A percentile compares a stretch with the other conserved stretches of the same genome.
Evolutionary conservation across 2,329 filamentous ascomycete genomes (phyloP).

Genomic region (Pseudogymnoascus sp.): DNA sequence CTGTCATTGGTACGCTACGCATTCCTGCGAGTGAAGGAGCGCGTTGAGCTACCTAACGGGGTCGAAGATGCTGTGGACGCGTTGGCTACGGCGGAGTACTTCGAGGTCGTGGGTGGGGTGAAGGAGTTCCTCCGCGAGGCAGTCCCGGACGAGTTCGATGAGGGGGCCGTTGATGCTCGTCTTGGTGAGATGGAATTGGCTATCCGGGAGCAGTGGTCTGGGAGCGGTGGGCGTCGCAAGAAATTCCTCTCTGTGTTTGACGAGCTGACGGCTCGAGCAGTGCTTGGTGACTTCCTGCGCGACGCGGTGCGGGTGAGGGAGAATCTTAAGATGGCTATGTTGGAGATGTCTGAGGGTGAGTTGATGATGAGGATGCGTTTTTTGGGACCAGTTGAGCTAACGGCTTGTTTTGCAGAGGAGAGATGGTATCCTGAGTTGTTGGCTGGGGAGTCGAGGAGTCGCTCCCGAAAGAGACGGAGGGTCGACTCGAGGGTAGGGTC

Average conservation of each 20-base stretch:
- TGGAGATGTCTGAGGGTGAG: not conserved
- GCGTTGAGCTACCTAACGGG: not conserved
- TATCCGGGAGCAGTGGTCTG: not conserved
- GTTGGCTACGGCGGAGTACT: not conserved
- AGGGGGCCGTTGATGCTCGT: not conserved
- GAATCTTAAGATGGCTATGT: not conserved
- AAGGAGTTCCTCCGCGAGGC: not conserved
- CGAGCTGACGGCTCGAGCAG: not conserved
- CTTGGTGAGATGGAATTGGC: not conserved
- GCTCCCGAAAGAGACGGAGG: not conserved
- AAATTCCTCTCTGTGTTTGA: not conserved
- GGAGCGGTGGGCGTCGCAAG: not conserved
- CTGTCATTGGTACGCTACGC: not conserved
- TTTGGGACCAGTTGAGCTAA: not conserved
- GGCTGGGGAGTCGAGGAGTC: not conserved
- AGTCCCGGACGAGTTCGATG: not conserved
- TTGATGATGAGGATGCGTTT: not conserved
- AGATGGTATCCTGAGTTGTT: not conserved
- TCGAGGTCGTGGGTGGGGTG: not conserved
- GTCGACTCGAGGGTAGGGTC: not conserved
- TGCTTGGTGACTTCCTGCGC: not conserved
- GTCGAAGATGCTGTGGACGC: not conserved
- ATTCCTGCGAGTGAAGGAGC: not conserved
- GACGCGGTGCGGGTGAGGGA: not conserved
- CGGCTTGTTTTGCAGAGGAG: not conserved